phyloP scores from a whole-genome alignment of 345 rosid genomes.

The Eucalyptus microcorys region DNA sequence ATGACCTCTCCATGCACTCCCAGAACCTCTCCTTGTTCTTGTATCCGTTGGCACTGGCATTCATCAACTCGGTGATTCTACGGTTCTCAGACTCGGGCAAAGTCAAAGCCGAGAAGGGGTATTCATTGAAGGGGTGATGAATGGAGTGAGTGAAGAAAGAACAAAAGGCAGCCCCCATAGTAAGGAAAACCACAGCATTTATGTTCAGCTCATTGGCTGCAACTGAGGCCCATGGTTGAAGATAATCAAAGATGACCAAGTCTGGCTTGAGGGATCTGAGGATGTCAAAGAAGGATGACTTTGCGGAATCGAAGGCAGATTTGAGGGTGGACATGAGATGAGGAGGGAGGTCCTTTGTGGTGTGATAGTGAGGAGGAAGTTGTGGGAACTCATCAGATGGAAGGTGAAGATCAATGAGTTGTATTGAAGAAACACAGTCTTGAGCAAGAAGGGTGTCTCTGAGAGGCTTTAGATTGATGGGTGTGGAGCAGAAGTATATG shows the following conservation, averaged over 20 bases:
- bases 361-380: conserved; percentile 34
- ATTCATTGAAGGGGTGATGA: neutral
- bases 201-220: conserved; percentile 7
- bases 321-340: conserved; percentile 22
- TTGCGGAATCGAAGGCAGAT: conserved; percentile 8
- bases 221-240: conserved; percentile 24
- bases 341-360: conserved; percentile 22
- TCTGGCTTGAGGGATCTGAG: conserved; percentile 6
- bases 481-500: conserved; percentile 7
- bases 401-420: conserved; percentile 16
- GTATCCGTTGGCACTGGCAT: neutral
- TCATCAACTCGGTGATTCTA: neutral
- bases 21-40: neutral
- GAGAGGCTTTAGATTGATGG: conserved; percentile 4
- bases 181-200: conserved; percentile 5
- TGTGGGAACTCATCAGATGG: conserved; percentile 3
- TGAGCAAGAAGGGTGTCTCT: neutral
- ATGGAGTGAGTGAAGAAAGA: neutral
- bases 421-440: neutral
- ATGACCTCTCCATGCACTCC: neutral
- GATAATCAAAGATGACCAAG: conserved; percentile 15
- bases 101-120: neutral
- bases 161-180: neutral
- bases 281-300: conserved; percentile 1
- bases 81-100: neutral